phyloP scores from a whole-genome alignment of 768 basidiomycete genomes.

The Lepiota venenata region DNA sequence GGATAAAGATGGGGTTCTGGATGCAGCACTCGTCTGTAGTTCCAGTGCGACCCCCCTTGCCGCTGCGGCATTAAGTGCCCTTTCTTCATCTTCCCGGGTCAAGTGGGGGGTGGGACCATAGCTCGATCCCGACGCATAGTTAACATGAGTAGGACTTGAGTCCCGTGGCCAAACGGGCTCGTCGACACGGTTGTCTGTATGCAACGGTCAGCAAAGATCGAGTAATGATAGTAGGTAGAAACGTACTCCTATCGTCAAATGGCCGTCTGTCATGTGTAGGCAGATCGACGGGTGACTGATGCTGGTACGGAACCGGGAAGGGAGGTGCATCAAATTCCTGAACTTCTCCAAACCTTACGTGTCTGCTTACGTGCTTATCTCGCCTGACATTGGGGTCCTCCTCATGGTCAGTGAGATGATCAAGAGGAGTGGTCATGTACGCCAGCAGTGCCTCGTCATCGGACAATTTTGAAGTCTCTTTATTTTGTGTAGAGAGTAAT shows the following conservation, averaged over 20 bases:
- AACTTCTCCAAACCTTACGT: slow-evolving; percentile 43
- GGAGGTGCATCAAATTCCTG: slow-evolving; percentile 35
- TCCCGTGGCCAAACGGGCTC: too few relatives aligned
- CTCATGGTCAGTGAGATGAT: background rate
- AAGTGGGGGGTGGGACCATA: slow-evolving; percentile 29
- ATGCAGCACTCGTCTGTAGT: slow-evolving; percentile 37
- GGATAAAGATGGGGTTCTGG: slow-evolving; percentile 30
- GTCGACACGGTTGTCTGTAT: too few relatives aligned
- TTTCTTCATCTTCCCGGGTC: slow-evolving; percentile 44
- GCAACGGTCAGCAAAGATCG: too few relatives aligned
- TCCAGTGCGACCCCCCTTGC: slow-evolving; percentile 67
- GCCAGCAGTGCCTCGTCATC: slow-evolving; percentile 34
- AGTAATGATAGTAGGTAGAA: too few relatives aligned
- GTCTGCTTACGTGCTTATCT: slow-evolving; percentile 24
- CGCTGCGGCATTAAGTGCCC: slow-evolving; percentile 59
- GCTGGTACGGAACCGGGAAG: slow-evolving; percentile 18
- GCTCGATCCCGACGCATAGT: background rate
- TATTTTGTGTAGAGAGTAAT: background rate
- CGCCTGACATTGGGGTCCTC: slow-evolving; percentile 10
- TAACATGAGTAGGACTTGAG: too few relatives aligned
- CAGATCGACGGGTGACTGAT: slow-evolving; percentile 7
- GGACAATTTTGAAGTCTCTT: slow-evolving; percentile 17
- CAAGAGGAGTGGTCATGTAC: slow-evolving; percentile 32
- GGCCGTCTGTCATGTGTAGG: too few relatives aligned
- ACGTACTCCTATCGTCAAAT: too few relatives aligned